A percentile compares a stretch with the other conserved stretches of the same genome.
Evolutionary conservation across 768 basidiomycete genomes (phyloP).

Genomic region (Hemileccinum rubropunctum): DNA sequence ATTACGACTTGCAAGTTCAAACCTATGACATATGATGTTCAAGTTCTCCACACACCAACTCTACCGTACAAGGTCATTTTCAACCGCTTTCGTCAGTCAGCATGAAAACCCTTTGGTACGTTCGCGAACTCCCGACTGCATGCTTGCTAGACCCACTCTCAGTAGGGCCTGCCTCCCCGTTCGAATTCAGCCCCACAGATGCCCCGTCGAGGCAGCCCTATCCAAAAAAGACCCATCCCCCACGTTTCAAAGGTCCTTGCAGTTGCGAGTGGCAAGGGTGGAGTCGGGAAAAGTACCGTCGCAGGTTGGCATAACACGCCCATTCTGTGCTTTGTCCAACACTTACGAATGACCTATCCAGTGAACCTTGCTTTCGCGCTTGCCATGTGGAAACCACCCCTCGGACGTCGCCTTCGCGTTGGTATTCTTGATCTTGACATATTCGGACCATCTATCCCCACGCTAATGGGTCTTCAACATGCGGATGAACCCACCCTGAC

Average conservation of each 20-base stretch:
- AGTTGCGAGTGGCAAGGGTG: conserved; percentile 93
- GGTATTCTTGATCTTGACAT: conserved; percentile 94
- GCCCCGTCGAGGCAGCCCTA: conserved; percentile 53
- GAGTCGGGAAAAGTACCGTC: conserved; percentile 93
- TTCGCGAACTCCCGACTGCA: neutral
- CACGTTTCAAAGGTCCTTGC: conserved; percentile 79
- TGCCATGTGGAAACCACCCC: conserved; percentile 41
- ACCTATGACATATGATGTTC: neutral
- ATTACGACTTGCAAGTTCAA: too few relatives aligned
- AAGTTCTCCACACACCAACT: conserved; percentile 4
- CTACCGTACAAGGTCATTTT: conserved; percentile 14
- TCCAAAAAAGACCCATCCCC: conserved; percentile 55
- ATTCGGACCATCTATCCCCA: conserved; percentile 93
- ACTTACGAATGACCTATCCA: conserved; percentile 28
- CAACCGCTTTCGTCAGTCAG: conserved; percentile 3
- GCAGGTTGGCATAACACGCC: conserved; percentile 54
- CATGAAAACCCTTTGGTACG: conserved; percentile 62
- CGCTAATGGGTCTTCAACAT: conserved; percentile 83
- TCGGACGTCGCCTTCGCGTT: conserved; percentile 52
- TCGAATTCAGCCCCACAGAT: conserved; percentile 51
- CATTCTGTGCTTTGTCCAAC: neutral
- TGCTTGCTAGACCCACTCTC: conserved; percentile 13
- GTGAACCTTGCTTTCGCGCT: conserved; percentile 83
- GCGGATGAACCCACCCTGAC: conserved; percentile 79
- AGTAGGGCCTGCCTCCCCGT: conserved; percentile 34